Conservation (phyloP, 495 filamentous ascomycete species). For the Annulohypoxylon moriforme region DNA sequence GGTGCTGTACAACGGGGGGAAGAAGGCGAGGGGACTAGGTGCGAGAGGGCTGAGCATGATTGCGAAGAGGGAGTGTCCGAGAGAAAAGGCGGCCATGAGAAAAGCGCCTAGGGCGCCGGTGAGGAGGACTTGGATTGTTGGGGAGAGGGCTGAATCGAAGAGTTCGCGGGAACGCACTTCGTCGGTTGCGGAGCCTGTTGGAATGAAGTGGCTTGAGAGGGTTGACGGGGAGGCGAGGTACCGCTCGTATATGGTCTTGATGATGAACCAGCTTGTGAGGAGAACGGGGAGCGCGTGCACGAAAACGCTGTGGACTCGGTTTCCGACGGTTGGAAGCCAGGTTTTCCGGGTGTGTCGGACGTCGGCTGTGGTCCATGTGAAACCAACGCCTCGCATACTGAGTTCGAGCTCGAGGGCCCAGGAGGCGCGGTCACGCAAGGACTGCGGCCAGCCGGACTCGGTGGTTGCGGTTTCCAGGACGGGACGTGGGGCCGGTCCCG, state of each 20-base stretch:
- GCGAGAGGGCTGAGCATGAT: conserved; percentile 29
- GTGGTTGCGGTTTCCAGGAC: conserved; percentile 32
- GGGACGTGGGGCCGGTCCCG: conserved; percentile 21
- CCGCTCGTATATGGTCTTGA: conserved; percentile 13
- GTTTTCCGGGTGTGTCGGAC: conserved; percentile 39
- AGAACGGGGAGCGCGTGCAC: conserved; percentile 13
- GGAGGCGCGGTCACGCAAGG: conserved; percentile 29
- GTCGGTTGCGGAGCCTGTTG: not conserved
- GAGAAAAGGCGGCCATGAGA: conserved; percentile 35
- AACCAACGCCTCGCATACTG: conserved; percentile 39
- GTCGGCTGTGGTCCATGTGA: conserved; percentile 37
- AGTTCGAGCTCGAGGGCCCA: conserved; percentile 40
- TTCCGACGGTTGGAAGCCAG: conserved; percentile 25
- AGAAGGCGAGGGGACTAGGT: conserved; percentile 34
- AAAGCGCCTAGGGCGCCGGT: conserved; percentile 34
- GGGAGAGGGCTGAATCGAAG: conserved; percentile 21
- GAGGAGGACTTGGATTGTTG: conserved; percentile 13
- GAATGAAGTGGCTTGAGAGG: not conserved
- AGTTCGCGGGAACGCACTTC: conserved; percentile 13
- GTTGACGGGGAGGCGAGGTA: conserved; percentile 12
- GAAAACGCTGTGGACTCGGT: conserved; percentile 30
- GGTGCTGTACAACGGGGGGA: conserved; percentile 35
- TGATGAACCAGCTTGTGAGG: conserved; percentile 11
- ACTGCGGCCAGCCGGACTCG: conserved; percentile 28
- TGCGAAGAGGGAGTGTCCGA: conserved; percentile 35